A percentile compares a stretch with the other conserved stretches of the same genome.
Evolutionary conservation across 2,329 filamentous ascomycete genomes (phyloP).

Genomic region (Pseudogymnoascus verrucosus): DNA sequence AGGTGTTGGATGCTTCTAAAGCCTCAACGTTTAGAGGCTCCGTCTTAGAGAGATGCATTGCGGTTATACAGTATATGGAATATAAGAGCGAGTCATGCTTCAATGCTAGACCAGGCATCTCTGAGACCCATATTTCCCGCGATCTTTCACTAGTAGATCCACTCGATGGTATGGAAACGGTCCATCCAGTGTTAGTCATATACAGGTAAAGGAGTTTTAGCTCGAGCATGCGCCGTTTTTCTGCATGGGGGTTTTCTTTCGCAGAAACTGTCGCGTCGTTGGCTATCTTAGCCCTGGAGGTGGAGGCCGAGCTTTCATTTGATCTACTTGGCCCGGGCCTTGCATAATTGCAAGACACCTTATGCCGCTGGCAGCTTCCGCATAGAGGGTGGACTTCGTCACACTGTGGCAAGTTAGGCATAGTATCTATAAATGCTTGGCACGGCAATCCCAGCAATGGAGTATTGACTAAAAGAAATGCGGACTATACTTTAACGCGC

Average conservation of each 20-base stretch:
- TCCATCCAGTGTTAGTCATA: slow-evolving; percentile 14
- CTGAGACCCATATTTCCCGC: slow-evolving; percentile 7
- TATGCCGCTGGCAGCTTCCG: slow-evolving; percentile 17
- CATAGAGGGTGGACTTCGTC: slow-evolving; percentile 20
- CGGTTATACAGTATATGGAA: slow-evolving; percentile 16
- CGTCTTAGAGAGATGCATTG: slow-evolving; percentile 16
- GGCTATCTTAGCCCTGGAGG: background rate
- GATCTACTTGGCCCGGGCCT: slow-evolving; percentile 8
- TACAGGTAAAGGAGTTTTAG: slow-evolving; percentile 20
- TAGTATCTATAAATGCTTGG: background rate
- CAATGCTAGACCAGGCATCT: slow-evolving; percentile 16
- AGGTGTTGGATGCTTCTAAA: slow-evolving; percentile 14
- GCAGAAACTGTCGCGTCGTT: background rate
- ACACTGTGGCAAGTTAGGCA: slow-evolving; percentile 15
- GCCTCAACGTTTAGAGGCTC: slow-evolving; percentile 14
- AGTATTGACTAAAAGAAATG: slow-evolving; percentile 29
- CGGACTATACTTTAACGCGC: slow-evolving; percentile 25
- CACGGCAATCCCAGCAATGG: slow-evolving; percentile 34
- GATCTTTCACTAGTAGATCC: background rate
- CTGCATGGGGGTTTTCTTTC: slow-evolving; percentile 14
- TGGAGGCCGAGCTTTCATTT: slow-evolving; percentile 1
- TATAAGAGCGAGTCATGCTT: slow-evolving; percentile 17
- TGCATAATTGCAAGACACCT: slow-evolving; percentile 16
- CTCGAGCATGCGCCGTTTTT: slow-evolving; percentile 16
- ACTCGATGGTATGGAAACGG: slow-evolving; percentile 5